Conservation (phyloP, 2,329 filamentous ascomycete genomes). For the Aphanocladium album region DNA sequence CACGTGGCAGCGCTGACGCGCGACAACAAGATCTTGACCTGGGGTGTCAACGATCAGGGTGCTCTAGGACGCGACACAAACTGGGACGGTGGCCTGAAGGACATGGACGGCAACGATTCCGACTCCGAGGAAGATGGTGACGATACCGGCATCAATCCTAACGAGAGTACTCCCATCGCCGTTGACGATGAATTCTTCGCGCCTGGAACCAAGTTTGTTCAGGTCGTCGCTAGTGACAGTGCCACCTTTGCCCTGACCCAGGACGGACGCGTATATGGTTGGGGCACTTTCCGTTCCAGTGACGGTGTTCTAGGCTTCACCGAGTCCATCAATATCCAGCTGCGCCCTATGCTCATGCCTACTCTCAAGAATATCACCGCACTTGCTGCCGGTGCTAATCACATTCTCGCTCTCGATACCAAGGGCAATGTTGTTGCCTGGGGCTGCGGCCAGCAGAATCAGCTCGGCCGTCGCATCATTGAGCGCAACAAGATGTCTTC, state of each 20-base stretch:
- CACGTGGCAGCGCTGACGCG: slow-evolving; percentile 71
- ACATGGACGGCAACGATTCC: slow-evolving; percentile 48
- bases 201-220: slow-evolving; percentile 53
- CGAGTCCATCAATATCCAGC: slow-evolving; percentile 45
- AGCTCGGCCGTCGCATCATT: slow-evolving; percentile 56
- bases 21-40: slow-evolving; percentile 77
- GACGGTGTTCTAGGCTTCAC: slow-evolving; percentile 63
- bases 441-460: slow-evolving; percentile 66
- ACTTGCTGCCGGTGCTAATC: slow-evolving; percentile 64
- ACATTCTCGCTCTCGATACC: slow-evolving; percentile 62
- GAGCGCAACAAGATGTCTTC: slow-evolving; percentile 58
- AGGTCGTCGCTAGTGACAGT: slow-evolving; percentile 69
- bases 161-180: slow-evolving; percentile 61
- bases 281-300: slow-evolving; percentile 71
- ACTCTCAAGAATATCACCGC: slow-evolving; percentile 61
- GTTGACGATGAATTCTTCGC: slow-evolving; percentile 56
- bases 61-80: slow-evolving; percentile 70
- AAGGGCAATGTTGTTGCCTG: slow-evolving; percentile 63
- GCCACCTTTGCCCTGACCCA: slow-evolving; percentile 71
- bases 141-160: slow-evolving; percentile 64
- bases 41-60: slow-evolving; percentile 84
- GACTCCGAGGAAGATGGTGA: slow-evolving; percentile 57
- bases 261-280: slow-evolving; percentile 72
- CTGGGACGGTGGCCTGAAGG: slow-evolving; percentile 59
- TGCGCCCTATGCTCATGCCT: slow-evolving; percentile 50